A percentile compares a stretch with the other conserved stretches of the same genome.
These are phyloP conservation scores for Ceratocystis cacaofunesta DNA, from an alignment of 2,329 filamentous ascomycete species.

Conservation along the genomic window DNA sequence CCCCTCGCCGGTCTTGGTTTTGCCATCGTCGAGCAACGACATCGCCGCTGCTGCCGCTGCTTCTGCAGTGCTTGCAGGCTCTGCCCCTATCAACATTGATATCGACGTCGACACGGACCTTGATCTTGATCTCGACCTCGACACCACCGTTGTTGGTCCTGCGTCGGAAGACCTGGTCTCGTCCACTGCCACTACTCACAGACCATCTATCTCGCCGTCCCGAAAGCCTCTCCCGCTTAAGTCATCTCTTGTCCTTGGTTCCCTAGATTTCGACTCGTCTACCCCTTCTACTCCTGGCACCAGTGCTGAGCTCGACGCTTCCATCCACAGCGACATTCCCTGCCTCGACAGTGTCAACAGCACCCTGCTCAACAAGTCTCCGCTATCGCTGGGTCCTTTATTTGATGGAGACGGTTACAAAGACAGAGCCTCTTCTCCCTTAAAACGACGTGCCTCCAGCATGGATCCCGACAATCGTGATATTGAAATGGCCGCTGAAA, in stretches of 20 bases:
- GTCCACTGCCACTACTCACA: conserved; percentile 26
- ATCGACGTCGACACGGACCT: conserved; percentile 20
- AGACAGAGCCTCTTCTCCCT: conserved; percentile 47
- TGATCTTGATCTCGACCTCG: conserved; percentile 24
- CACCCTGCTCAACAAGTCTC: conserved; percentile 28
- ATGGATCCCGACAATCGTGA: conserved; percentile 38
- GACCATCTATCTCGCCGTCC: conserved; percentile 19
- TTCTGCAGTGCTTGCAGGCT: conserved; percentile 9
- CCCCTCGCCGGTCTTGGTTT: conserved; percentile 27
- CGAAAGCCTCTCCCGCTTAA: conserved; percentile 32
- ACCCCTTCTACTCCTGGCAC: conserved; percentile 43
- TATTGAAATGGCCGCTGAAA: conserved; percentile 17
- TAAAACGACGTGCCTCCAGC: conserved; percentile 49
- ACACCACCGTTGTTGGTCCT: conserved; percentile 32
- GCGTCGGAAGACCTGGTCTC: conserved; percentile 20
- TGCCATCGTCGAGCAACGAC: conserved; percentile 28
- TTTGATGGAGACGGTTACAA: conserved; percentile 39
- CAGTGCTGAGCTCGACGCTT: conserved; percentile 40
- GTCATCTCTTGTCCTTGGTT: conserved; percentile 23
- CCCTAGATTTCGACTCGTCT: conserved; percentile 38
- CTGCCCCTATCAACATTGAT: not conserved
- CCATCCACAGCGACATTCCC: conserved; percentile 35
- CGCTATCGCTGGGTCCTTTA: conserved; percentile 43
- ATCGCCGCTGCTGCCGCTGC: conserved; percentile 11
- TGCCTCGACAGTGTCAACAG: not conserved